Percentiles rank a stretch among this genome's conserved stretches.
Conservation (phyloP, 148 eudicot genomes). For the Heliamphora exappendiculata region DNA sequence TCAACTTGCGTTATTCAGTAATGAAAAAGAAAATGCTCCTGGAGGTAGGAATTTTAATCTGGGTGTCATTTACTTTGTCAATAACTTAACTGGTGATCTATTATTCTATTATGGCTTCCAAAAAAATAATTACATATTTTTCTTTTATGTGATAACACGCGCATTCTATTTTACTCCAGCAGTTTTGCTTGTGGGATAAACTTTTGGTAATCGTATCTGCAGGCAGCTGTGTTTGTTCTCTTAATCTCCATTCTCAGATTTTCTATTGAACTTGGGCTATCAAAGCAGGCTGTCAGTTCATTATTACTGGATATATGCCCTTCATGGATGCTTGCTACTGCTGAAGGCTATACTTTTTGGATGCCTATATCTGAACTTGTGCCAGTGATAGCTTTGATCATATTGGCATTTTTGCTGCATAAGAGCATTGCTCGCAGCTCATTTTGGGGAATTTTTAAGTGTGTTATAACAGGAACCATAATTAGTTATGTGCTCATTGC, state of each 20-base stretch:
- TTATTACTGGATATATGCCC: conserved; percentile 27
- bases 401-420: conserved; percentile 46
- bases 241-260: conserved; percentile 55
- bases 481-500: conserved; percentile 59
- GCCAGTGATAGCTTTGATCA: conserved; percentile 43
- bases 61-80: conserved; percentile 2
- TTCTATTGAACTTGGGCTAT: conserved; percentile 65
- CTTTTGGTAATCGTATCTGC: conserved; percentile 24
- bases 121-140: not conserved
- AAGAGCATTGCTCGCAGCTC: conserved; percentile 27
- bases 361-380: conserved; percentile 32
- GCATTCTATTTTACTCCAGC: not conserved
- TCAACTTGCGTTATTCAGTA: conserved; percentile 55
- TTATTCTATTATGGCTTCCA: not conserved
- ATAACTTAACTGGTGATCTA: not conserved
- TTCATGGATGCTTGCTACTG: conserved; percentile 36
- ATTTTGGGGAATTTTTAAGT: conserved; percentile 32
- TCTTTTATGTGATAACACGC: not conserved
- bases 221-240: conserved; percentile 51
- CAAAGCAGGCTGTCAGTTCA: conserved; percentile 59
- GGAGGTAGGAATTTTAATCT: conserved; percentile 47
- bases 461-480: conserved; percentile 46
- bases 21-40: conserved; percentile 39
- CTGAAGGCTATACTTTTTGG: conserved; percentile 43
- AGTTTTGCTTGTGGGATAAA: conserved; percentile 2